Evolutionary conservation across 805 yeast species (phyloP), one percentile per base, ranked within the genome.

Genomic region (Cyberlindnera euphorbiae): DNA sequence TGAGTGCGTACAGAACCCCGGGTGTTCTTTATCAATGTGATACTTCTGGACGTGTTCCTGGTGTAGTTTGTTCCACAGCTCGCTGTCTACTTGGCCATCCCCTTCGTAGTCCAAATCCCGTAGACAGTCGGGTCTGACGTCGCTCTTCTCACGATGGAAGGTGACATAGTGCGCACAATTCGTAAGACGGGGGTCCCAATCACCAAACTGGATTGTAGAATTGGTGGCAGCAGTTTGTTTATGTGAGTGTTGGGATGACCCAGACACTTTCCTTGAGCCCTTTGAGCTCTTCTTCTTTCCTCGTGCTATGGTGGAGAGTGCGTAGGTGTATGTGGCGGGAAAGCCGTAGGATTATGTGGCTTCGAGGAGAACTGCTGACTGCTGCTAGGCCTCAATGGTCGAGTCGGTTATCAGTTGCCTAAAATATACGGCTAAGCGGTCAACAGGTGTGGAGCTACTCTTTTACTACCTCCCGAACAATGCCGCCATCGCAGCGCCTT

Each of bases 271-370:
- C 47, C 47, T 33, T 19, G 44, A 33, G 44, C 46, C 41, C 44
- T 46, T 48, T 4, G 47, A 42, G 35, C 39, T 39, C 45, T 41
- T 47, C 38, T 46, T 41, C 35, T 42, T 46, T 15, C 33, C 38
- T 36, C 47, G 35, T 12, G 47, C 44, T 28, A 45, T 45, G 8
- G 28, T 41, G 43, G 15, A 19, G 22, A 21, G 22, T 19, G 22
- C n/a, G n/a, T 19, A 26, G 18, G 26, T 24, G 12, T 24, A 24
- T 24, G 26, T 8, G 23, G 11, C 23, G 11, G 11, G 11, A 21
- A 11, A 21, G 23, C n/a, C n/a, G n/a, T n/a, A n/a, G n/a, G n/a
- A n/a, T n/a, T n/a, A n/a, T n/a, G n/a, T n/a, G n/a, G n/a, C n/a
- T n/a, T n/a, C n/a, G n/a, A n/a, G n/a, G n/a, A n/a, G n/a, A n/a